phyloP scores from a whole-genome alignment of 371 early-diverging fungal genomes.

The Mortierella sp. region DNA sequence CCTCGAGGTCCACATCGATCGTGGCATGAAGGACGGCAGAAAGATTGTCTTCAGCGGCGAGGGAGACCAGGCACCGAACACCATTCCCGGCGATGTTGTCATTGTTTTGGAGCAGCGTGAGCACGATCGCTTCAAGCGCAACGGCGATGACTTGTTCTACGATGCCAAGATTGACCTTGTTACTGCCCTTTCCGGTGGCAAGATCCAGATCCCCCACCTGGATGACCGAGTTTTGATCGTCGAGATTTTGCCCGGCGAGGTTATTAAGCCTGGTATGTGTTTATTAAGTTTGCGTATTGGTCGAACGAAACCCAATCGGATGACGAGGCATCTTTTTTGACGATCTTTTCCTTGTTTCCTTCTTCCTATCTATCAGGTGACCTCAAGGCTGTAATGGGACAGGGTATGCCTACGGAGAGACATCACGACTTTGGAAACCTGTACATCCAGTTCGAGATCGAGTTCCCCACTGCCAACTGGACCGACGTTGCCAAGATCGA shows the following conservation, averaged over 20 bases:
- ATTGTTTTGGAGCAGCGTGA: conserved; percentile 93
- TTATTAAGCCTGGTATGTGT: conserved; percentile 80
- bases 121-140: conserved; percentile 89
- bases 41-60: conserved; percentile 92
- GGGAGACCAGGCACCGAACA: conserved; percentile 88
- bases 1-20: conserved; percentile 89
- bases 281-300: neutral
- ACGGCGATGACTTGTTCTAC: conserved; percentile 86
- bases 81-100: conserved; percentile 86
- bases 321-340: too few species aligned
- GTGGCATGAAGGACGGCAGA: conserved; percentile 97
- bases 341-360: neutral
- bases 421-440: conserved; percentile 93
- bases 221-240: conserved; percentile 92
- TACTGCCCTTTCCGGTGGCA: conserved; percentile 94
- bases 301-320: neutral
- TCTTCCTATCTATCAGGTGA: conserved; percentile 56
- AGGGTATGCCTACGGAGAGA: conserved; percentile 95
- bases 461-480: conserved; percentile 92
- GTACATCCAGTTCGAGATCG: conserved; percentile 89
- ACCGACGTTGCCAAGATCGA: conserved; percentile 70
- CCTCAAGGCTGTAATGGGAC: conserved; percentile 82
- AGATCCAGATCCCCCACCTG: conserved; percentile 87
- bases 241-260: conserved; percentile 92
- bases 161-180: conserved; percentile 91